Evolutionary conservation across 2,329 filamentous ascomycete genomes (phyloP).

Genomic region (Fragosphaeria purpurea): DNA sequence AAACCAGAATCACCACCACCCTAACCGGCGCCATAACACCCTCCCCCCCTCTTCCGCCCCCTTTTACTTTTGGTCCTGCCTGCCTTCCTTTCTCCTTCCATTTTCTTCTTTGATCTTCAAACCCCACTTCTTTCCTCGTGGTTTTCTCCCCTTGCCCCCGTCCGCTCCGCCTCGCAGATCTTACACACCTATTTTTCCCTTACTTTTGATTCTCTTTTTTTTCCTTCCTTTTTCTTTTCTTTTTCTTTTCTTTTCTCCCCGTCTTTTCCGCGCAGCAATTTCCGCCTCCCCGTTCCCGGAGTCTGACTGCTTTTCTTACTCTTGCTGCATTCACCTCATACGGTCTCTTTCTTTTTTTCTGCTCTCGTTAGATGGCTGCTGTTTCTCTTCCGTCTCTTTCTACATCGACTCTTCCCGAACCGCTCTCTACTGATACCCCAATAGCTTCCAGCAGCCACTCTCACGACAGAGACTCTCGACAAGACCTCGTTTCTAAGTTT

Average conservation of each 20-base stretch:
- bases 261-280: slow-evolving; percentile 2
- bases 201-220: neutral
- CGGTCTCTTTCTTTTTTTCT: slow-evolving; percentile 2
- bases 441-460: slow-evolving; percentile 1
- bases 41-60: too few species aligned
- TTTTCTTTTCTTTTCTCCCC: slow-evolving; percentile 4
- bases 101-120: too few species aligned
- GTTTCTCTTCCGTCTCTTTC: slow-evolving; percentile 21
- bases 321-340: neutral
- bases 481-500: slow-evolving; percentile 5
- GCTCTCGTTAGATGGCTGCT: slow-evolving; percentile 35
- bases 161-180: too few species aligned
- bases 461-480: slow-evolving; percentile 5
- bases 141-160: too few species aligned
- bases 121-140: too few species aligned
- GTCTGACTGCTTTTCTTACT: slow-evolving; percentile 2
- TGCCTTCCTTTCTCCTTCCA: too few species aligned
- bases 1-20: too few species aligned
- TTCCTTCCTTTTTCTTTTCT: neutral
- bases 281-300: neutral
- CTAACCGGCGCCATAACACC: too few species aligned
- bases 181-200: too few species aligned
- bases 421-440: slow-evolving; percentile 10
- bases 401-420: slow-evolving; percentile 13
- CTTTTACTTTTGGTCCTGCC: too few species aligned